Evolutionary conservation across 2,329 filamentous ascomycete species (phyloP), one percentile per base, ranked within the genome.

Genomic region (Ceratocystis huliohia): DNA sequence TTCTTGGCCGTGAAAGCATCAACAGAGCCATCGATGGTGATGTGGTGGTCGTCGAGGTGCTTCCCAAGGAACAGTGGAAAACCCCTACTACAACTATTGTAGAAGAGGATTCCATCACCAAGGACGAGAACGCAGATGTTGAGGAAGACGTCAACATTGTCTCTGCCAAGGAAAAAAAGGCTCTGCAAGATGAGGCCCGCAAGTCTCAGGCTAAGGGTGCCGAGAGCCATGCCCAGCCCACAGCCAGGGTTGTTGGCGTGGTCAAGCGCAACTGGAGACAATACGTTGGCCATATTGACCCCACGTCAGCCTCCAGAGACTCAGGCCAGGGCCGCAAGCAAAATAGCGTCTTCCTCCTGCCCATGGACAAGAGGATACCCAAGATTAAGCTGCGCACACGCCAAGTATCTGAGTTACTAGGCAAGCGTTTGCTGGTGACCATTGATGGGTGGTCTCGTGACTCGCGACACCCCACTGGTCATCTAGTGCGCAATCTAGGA

Each of bases 251-350:
- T 13, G 91, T 97, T 5, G 94, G 94, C 61, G 82, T 97, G 28
- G 84, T 96, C 74, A 96, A 96, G 77, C 85, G 94, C 64, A 97
- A 97, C 75, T 99, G 94, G 94, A 84, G 94, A 68, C 95, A 97
- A 75, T 97, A 96, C 71, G 94, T 99, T 69, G 94, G 94, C 1
- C 92, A 96, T 73, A 88, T 99, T 66, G 94, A 99, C 73, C 86
- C 88, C 63, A 89, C 88, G 10, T 95, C 92, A 1, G 87, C 91
- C 62, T 87, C 87, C 72, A 84, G 86, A 65, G 83, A 85, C 2
- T 83, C 84, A 1, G 87, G 85, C 68, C 87, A 91, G 71, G 91
- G 90, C 37, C 84, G 91, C 67, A 88, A 88, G 72, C 91, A 95
- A 74, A 91, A 96, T 74, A 95, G 85, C 17, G 91, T 99, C 15